phyloP scores from a whole-genome alignment of 75 land plant genomes.

The Selaginella tamariscina region DNA sequence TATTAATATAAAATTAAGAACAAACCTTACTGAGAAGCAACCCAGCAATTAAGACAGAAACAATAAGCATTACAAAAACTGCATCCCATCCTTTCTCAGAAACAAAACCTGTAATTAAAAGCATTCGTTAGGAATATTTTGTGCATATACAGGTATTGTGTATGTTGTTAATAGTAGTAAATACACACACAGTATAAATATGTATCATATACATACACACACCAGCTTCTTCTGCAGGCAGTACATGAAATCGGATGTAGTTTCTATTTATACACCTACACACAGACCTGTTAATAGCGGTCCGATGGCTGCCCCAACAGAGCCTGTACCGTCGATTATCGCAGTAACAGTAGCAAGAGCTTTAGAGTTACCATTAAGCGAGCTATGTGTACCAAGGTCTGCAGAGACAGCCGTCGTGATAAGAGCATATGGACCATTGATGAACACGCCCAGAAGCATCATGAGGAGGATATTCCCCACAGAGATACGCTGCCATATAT shows the following conservation, averaged over 20 bases:
- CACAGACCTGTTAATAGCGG: constrained; percentile 79
- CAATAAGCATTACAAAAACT: background rate
- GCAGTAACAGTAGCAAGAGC: constrained; percentile 87
- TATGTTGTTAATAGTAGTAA: too few relatives aligned
- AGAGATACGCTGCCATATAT: constrained; percentile 42
- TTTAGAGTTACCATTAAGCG: constrained; percentile 55
- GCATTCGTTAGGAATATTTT: too few relatives aligned
- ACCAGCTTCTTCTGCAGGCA: too few relatives aligned
- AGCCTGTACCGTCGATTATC: constrained; percentile 84
- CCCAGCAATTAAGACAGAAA: background rate
- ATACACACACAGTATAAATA: too few relatives aligned
- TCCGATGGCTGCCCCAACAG: constrained; percentile 77
- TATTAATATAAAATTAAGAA: too few relatives aligned
- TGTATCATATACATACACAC: too few relatives aligned
- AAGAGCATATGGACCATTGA: constrained; percentile 81
- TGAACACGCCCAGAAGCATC: constrained; percentile 58
- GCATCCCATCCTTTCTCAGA: background rate
- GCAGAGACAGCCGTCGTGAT: constrained; percentile 90
- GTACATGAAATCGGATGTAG: too few relatives aligned
- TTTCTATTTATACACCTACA: too few relatives aligned
- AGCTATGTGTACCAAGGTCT: constrained; percentile 74
- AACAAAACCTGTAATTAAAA: too few relatives aligned
- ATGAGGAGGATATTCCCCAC: constrained; percentile 41
- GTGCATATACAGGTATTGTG: too few relatives aligned
- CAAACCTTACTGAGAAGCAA: background rate